These are phyloP conservation scores for Apostasia shenzhenica DNA, from an alignment of 106 monocot species.

Conservation along the genomic window DNA sequence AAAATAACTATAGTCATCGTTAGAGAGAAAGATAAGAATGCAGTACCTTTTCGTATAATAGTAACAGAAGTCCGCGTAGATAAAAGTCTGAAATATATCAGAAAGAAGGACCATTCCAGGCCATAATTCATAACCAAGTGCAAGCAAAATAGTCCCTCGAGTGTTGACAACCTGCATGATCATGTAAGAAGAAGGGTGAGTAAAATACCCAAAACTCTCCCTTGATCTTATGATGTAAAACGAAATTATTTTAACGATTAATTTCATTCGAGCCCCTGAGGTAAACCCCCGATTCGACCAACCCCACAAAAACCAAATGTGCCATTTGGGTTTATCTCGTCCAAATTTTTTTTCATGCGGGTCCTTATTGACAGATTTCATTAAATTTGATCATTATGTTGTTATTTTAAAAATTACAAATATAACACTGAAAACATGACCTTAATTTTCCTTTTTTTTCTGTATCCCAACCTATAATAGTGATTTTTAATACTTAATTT, in stretches of 20 bases:
- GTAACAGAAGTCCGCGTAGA: constrained; percentile 9
- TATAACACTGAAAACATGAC: too few species aligned
- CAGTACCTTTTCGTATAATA: background rate
- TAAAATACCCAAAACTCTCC: background rate
- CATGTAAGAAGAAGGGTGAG: background rate
- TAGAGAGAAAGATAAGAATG: background rate
- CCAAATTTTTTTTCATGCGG: too few species aligned
- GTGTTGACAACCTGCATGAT: background rate
- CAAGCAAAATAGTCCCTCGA: constrained; percentile 1
- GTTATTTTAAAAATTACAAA: too few species aligned
- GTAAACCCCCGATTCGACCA: background rate
- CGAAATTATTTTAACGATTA: background rate
- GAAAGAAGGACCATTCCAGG: constrained; percentile 4
- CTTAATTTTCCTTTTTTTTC: too few species aligned
- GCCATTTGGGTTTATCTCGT: too few species aligned
- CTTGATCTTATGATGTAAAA: background rate
- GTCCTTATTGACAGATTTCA: too few species aligned
- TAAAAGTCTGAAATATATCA: constrained; percentile 8
- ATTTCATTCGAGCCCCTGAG: background rate
- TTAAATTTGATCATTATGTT: too few species aligned
- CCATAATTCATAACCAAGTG: constrained; percentile 12
- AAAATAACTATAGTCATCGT: background rate
- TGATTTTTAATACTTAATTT: too few species aligned
- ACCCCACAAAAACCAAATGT: background rate
- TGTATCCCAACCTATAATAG: too few species aligned